These are phyloP conservation scores for Bimuria novae-zelandiae DNA, from an alignment of 2,329 filamentous ascomycete genomes.

Conservation along the genomic window DNA sequence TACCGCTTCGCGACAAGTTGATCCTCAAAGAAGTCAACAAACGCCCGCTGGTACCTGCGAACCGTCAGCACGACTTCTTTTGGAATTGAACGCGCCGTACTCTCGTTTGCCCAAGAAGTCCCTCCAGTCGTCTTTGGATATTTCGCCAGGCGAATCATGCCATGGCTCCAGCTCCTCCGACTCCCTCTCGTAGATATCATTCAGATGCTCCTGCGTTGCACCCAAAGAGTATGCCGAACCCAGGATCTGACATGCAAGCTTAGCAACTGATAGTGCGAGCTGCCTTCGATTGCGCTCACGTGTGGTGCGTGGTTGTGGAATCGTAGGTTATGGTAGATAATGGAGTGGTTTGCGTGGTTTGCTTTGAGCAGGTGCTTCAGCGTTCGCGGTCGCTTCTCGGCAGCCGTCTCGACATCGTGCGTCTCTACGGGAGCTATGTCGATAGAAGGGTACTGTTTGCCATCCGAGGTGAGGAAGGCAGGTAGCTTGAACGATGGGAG, in stretches of 20 bases:
- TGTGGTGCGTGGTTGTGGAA: constrained; percentile 87
- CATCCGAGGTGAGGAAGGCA: constrained; percentile 9
- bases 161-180: constrained; percentile 75
- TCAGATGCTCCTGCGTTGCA: constrained; percentile 72
- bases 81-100: constrained; percentile 45
- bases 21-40: constrained; percentile 95
- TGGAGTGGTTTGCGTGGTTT: constrained; percentile 88
- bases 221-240: constrained; percentile 86
- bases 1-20: constrained; percentile 77
- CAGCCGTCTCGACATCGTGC: constrained; percentile 77
- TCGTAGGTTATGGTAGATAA: constrained; percentile 74
- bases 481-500: constrained; percentile 26
- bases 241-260: constrained; percentile 61
- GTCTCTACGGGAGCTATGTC: constrained; percentile 70
- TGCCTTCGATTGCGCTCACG: constrained; percentile 48
- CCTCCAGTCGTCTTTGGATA: constrained; percentile 82
- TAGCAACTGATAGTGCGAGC: constrained; percentile 32
- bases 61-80: constrained; percentile 14
- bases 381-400: constrained; percentile 78
- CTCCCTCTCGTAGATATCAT: constrained; percentile 79
- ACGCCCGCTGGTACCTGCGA: constrained; percentile 79
- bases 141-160: constrained; percentile 81
- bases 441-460: constrained; percentile 35
- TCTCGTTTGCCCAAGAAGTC: constrained; percentile 77
- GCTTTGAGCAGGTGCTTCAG: constrained; percentile 89